Evolutionary conservation across 2,329 filamentous ascomycete species (phyloP), one percentile per base, ranked within the genome.

Genomic region (Lojkania enalia): DNA sequence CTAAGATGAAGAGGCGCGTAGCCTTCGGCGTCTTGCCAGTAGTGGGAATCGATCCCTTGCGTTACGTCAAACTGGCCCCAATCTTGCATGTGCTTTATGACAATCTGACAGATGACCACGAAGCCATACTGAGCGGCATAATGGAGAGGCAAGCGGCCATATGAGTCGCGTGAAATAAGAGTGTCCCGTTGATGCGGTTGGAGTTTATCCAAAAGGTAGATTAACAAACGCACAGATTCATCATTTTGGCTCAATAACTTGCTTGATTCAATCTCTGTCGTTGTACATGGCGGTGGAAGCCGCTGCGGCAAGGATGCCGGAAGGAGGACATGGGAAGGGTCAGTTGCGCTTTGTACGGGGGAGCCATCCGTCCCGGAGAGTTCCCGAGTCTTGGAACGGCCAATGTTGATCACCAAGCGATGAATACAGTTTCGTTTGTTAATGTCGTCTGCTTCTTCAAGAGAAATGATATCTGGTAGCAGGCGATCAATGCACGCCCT

Each of bases 121-220:
- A 96, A 90, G 2, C 94, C 94, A 64, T 95, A 96, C 66, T 97
- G 90, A 0, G 94, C 92, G 2, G 90, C 90, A 64, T 96, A 96
- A 67, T 97, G 92, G 9, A 97, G 77, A 1, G 92, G 90, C 12
- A 92, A 79, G 3, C 92, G 86, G 2, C 90, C 91, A 48, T 92
- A 87, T 0, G 84, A 79, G 70, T 97, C 92, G 47, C 80, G 83
- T 11, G 81, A 80, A 38, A 80, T 75, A 9, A 97, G 74, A 0
- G 86, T 86, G 11, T 67, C 54, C 9, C 85, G 82, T 56, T 97
- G 92, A 7, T 80, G 74, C 0, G 80, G 77, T 9, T 76, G 80
- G 5, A 99, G 77, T 20, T 78, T 76, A 35, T 90, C 84, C 3
- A 99, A 76, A 5, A 86, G 61, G 60, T 79, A 79, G 13, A 73